Conservation (phyloP, 352 stramenopile genomes). For the Pythium aquatile region DNA sequence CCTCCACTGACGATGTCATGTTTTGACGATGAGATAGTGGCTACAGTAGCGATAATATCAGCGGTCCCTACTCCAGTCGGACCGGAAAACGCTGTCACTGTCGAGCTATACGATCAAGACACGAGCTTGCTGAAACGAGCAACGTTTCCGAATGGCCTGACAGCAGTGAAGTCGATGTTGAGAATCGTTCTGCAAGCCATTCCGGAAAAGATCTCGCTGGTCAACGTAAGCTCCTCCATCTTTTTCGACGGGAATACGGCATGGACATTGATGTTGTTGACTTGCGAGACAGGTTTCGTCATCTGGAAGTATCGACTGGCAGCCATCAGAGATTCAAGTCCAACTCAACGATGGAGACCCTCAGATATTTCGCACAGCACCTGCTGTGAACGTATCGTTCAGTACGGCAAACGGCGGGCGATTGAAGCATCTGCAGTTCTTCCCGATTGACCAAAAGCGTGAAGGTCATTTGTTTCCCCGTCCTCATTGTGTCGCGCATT, state of each 20-base stretch:
- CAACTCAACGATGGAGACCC: slow-evolving; percentile 15
- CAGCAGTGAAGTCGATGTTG: slow-evolving; percentile 8
- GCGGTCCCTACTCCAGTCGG: not conserved
- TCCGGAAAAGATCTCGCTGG: slow-evolving; percentile 15
- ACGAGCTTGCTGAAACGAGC: slow-evolving; percentile 11
- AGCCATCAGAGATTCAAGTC: slow-evolving; percentile 27
- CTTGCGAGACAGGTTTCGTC: slow-evolving; percentile 11
- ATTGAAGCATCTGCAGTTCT: slow-evolving; percentile 14
- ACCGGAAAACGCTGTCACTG: slow-evolving; percentile 1
- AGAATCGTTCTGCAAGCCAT: slow-evolving; percentile 8
- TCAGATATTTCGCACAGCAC: slow-evolving; percentile 13
- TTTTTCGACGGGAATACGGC: not conserved
- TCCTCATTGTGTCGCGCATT: not conserved
- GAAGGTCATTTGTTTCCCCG: not conserved
- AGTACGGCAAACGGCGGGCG: not conserved
- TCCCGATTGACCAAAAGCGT: not conserved
- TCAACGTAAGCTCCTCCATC: slow-evolving; percentile 14
- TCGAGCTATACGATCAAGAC: slow-evolving; percentile 24
- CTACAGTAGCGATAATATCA: slow-evolving; percentile 15
- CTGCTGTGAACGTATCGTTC: slow-evolving; percentile 11
- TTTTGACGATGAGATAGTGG: slow-evolving; percentile 1
- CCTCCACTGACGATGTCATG: no score
- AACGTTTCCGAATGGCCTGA: not conserved
- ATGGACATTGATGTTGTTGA: not conserved
- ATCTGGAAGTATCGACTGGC: slow-evolving; percentile 11